Conservation (phyloP, 768 basidiomycete genomes). For the Cantharellus anzutake region DNA sequence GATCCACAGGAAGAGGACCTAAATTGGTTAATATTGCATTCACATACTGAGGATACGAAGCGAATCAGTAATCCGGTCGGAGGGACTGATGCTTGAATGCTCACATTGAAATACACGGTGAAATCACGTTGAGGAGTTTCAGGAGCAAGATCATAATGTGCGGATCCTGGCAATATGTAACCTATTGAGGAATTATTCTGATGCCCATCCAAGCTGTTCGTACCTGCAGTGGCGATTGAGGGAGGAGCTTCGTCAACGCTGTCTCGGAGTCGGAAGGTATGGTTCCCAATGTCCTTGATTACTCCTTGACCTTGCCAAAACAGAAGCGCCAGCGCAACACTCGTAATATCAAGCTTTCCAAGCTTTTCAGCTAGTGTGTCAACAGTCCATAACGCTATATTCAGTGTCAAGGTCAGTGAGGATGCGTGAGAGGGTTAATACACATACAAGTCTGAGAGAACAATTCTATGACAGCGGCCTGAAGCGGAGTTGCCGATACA, state of each 20-base stretch:
- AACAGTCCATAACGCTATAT: slow-evolving; percentile 31
- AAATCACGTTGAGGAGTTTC: too few relatives aligned
- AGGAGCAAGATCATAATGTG: too few relatives aligned
- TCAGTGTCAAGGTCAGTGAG: not conserved
- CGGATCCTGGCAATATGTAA: not conserved
- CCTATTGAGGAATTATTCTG: not conserved
- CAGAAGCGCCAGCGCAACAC: slow-evolving; percentile 51
- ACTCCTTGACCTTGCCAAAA: slow-evolving; percentile 78
- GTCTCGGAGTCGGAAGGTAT: slow-evolving; percentile 19
- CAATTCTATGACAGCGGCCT: slow-evolving; percentile 78
- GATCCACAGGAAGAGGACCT: slow-evolving; percentile 49
- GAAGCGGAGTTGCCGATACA: slow-evolving; percentile 65
- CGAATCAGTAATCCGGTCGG: not conserved
- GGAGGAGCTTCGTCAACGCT: not conserved
- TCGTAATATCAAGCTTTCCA: slow-evolving; percentile 41
- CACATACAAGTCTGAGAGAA: slow-evolving; percentile 50
- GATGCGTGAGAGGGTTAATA: not conserved
- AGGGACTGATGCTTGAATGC: too few relatives aligned
- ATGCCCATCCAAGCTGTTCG: not conserved
- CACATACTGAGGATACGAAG: slow-evolving; percentile 37
- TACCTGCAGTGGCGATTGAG: not conserved
- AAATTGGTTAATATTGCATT: slow-evolving; percentile 86
- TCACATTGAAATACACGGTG: too few relatives aligned
- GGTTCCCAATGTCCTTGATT: slow-evolving; percentile 38
- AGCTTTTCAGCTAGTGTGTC: slow-evolving; percentile 47